phyloP scores from a whole-genome alignment of 1,284 basidiomycete species.

The Hymenochaete sp. region DNA sequence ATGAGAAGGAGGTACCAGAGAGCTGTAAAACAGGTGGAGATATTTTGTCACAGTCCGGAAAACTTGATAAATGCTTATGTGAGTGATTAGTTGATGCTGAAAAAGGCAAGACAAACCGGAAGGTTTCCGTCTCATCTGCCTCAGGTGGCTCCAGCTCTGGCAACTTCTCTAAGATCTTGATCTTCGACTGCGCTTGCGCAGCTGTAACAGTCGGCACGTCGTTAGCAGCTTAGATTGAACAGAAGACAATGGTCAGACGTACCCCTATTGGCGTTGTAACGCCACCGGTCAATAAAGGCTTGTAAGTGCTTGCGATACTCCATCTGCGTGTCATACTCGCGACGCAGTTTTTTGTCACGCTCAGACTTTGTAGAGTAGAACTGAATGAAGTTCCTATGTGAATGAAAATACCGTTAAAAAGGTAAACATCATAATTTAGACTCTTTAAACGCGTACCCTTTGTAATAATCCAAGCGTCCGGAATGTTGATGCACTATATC shows the following conservation, averaged over 20 bases:
- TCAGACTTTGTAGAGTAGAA: constrained; percentile 99
- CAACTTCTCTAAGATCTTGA: constrained; percentile 97
- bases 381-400: constrained; percentile 87
- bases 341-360: constrained; percentile 82
- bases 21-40: constrained; percentile 95
- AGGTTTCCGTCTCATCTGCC: constrained; percentile 81
- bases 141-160: constrained; percentile 92
- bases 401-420: constrained; percentile 9
- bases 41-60: constrained; percentile 92
- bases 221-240: neutral
- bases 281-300: constrained; percentile 95
- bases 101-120: constrained; percentile 31
- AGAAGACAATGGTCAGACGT: constrained; percentile 18
- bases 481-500: constrained; percentile 98
- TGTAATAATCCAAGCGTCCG: constrained; percentile 88
- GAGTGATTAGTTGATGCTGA: constrained; percentile 3
- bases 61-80: constrained; percentile 34
- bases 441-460: constrained; percentile 45
- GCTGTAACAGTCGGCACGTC: constrained; percentile 35
- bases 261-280: constrained; percentile 89
- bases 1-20: constrained; percentile 88
- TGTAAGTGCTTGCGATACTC: constrained; percentile 92
- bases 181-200: constrained; percentile 91
- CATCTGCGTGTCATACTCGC: constrained; percentile 94
- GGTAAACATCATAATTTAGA: neutral